phyloP scores from a whole-genome alignment of 2,329 filamentous ascomycete genomes.

The Ophiostoma novo-ulmi region DNA sequence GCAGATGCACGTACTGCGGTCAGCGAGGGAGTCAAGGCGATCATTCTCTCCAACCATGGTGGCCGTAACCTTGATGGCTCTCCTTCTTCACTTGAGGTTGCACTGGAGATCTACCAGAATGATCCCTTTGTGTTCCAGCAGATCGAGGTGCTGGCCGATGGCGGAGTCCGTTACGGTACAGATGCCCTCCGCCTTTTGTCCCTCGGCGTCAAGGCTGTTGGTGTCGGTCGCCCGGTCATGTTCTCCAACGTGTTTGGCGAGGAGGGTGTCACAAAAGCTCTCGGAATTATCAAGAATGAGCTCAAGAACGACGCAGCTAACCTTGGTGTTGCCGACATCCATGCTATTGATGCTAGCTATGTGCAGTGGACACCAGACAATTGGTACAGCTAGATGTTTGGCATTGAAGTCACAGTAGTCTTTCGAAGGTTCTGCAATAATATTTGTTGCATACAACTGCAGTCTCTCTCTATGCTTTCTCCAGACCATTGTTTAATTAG shows the following conservation, averaged over 20 bases:
- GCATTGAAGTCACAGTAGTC: no score
- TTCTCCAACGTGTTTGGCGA: slow-evolving; percentile 12
- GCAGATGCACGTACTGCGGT: not conserved
- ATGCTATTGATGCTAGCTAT: not conserved
- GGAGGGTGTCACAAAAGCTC: not conserved
- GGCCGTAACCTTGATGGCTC: slow-evolving; percentile 10
- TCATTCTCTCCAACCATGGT: slow-evolving; percentile 13
- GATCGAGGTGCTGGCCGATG: slow-evolving; percentile 10
- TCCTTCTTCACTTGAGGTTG: slow-evolving; percentile 5
- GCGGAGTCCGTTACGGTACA: not conserved
- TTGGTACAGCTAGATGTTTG: slow-evolving; percentile 2
- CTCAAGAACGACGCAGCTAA: slow-evolving; percentile 9
- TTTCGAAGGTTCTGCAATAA: not conserved
- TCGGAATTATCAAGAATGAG: slow-evolving; percentile 2
- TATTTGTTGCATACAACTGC: no score
- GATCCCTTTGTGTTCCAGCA: slow-evolving; percentile 3
- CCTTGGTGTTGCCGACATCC: slow-evolving; percentile 6
- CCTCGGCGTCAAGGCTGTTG: slow-evolving; percentile 13
- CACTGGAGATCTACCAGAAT: slow-evolving; percentile 5
- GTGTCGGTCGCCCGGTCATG: slow-evolving; percentile 11
- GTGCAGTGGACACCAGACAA: slow-evolving; percentile 7
- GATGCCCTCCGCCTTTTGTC: slow-evolving; percentile 4
- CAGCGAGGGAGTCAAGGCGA: not conserved
- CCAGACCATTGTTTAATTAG: no score
- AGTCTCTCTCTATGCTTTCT: no score